A percentile compares a stretch with the other conserved stretches of the same genome.
These are phyloP conservation scores for Drosera capensis DNA, from an alignment of 148 eudicot species.

Conservation along the genomic window DNA sequence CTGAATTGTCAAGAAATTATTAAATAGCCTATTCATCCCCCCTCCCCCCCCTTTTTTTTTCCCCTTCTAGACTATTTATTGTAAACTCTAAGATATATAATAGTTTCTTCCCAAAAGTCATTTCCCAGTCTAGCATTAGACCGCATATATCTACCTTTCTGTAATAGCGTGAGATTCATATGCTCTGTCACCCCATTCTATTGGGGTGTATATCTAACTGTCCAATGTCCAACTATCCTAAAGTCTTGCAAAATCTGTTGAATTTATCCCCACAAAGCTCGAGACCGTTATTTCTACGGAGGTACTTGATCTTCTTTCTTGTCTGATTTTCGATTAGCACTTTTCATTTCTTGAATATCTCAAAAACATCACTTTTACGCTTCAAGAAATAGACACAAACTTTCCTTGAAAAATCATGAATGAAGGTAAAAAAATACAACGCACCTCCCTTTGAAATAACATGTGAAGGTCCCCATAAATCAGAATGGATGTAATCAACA, in stretches of 20 bases:
- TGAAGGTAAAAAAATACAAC: not conserved
- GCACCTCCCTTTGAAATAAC: not conserved
- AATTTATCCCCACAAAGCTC: not conserved
- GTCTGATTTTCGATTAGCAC: not conserved
- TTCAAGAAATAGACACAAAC: conserved; percentile 2
- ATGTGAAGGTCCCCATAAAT: not conserved
- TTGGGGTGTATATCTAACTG: too few species aligned
- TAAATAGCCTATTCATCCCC: too few species aligned
- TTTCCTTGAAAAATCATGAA: conserved; percentile 6
- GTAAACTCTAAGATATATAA: too few species aligned
- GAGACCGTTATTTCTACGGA: conserved; percentile 1
- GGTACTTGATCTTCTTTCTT: not conserved
- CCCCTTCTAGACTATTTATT: too few species aligned
- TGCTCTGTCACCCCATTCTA: too few species aligned
- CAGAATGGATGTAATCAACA: not conserved
- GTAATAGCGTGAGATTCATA: too few species aligned
- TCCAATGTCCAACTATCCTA: too few species aligned
- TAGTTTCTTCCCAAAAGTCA: too few species aligned
- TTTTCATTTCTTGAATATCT: not conserved
- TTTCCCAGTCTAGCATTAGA: too few species aligned
- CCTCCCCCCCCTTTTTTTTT: too few species aligned
- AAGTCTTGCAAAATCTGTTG: not conserved
- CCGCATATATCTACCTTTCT: too few species aligned
- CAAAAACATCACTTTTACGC: not conserved
- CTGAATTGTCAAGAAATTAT: too few species aligned